Conservation (phyloP, 345 rosid genomes). For the Eucalyptus melliodora region DNA sequence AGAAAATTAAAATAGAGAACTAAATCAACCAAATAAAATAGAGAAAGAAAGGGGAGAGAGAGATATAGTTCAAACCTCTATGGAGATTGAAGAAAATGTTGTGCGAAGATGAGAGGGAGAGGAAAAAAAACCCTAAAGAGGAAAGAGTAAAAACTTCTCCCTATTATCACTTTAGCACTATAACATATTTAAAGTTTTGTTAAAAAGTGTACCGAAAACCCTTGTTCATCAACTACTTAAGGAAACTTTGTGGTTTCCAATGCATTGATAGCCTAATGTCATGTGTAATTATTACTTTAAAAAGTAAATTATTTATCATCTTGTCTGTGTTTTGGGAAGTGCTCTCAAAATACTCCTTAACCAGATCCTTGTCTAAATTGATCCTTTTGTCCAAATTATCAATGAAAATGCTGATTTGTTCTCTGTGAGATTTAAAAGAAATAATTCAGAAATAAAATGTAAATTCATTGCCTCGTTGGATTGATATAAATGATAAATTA, state of each 20-base stretch:
- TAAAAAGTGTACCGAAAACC: not conserved
- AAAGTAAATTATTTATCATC: not conserved
- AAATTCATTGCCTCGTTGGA: not conserved
- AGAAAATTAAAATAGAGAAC: no score
- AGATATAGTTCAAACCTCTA: no score
- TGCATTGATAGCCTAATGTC: not conserved
- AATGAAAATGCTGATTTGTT: not conserved
- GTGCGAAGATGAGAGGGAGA: no score
- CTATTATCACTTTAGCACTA: no score
- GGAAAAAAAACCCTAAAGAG: no score
- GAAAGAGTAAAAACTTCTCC: no score
- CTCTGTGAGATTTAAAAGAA: no score
- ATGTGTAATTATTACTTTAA: not conserved
- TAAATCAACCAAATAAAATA: no score
- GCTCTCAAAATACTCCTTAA: not conserved
- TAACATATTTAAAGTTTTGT: not conserved
- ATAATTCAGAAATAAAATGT: not conserved
- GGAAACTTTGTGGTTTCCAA: not conserved
- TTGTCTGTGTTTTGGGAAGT: not conserved
- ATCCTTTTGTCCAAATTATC: not conserved
- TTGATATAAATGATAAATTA: not conserved
- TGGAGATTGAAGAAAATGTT: no score
- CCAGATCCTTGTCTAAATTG: not conserved
- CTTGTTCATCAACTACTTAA: not conserved
- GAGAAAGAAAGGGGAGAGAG: no score